A percentile compares a stretch with the other conserved stretches of the same genome.
Conservation (phyloP, 306 rosid species). For the Vigna nakashimae region DNA sequence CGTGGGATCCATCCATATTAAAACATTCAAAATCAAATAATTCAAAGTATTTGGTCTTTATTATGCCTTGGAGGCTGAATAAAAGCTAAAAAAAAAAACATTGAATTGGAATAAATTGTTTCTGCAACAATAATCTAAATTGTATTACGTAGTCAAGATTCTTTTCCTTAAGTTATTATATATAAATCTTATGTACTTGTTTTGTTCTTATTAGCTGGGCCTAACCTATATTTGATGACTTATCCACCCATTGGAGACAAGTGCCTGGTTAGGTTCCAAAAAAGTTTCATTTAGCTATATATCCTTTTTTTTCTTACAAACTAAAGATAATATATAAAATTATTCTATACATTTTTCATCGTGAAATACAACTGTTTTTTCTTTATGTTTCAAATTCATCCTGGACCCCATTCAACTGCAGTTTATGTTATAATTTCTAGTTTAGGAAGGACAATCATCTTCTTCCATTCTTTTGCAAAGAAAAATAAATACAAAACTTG, state of each 20-base stretch:
- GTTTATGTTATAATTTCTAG: no score
- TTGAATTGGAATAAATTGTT: neutral
- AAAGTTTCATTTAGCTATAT: neutral
- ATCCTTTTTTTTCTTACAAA: neutral
- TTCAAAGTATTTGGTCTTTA: neutral
- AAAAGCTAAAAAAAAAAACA: neutral
- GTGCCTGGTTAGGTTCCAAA: neutral
- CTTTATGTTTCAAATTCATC: neutral
- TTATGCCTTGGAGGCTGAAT: neutral
- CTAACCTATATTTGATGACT: neutral
- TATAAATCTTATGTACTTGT: neutral
- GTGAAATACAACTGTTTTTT: neutral
- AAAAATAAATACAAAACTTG: no score
- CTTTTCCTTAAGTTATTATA: neutral
- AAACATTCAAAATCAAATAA: neutral
- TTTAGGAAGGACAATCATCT: no score
- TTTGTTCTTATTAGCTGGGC: neutral
- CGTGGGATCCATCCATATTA: neutral
- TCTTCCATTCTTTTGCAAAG: no score
- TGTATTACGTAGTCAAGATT: neutral
- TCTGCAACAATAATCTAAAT: neutral
- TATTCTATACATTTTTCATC: neutral
- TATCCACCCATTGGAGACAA: neutral
- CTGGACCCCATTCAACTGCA: neutral
- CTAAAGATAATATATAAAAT: neutral